Percentiles rank a stretch among this genome's conserved stretches.
phyloP scores from a whole-genome alignment of 2,329 filamentous ascomycete species.

The Zasmidium angulare region DNA sequence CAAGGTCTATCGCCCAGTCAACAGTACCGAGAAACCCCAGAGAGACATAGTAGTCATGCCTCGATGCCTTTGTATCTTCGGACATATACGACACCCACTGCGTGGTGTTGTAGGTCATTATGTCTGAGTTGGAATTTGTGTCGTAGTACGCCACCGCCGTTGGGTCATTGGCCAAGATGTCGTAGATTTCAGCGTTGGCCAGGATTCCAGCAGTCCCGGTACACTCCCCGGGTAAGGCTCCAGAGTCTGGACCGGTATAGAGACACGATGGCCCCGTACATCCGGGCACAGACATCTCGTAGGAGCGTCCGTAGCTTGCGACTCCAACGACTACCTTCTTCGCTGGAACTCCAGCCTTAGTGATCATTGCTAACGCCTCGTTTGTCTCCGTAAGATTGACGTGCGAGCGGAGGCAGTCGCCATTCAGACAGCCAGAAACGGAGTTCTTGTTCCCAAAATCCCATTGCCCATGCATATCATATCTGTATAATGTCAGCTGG shows the following conservation, averaged over 20 bases:
- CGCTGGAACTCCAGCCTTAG: conserved; percentile 49
- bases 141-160: conserved; percentile 3
- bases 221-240: conserved; percentile 32
- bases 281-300: conserved; percentile 48
- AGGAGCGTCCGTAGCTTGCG: conserved; percentile 71
- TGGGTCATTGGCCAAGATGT: conserved; percentile 29
- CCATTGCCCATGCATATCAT: conserved; percentile 32
- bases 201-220: conserved; percentile 37
- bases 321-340: conserved; percentile 67
- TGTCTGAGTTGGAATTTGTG: background rate
- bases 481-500: conserved; percentile 4
- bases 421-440: conserved; percentile 30
- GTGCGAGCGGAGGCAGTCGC: conserved; percentile 35
- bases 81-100: conserved; percentile 11
- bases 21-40: conserved; percentile 3
- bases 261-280: conserved; percentile 29
- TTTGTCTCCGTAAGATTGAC: conserved; percentile 42
- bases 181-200: conserved; percentile 35
- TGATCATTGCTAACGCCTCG: conserved; percentile 40
- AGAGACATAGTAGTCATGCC: background rate
- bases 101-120: conserved; percentile 5
- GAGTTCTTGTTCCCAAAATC: conserved; percentile 37
- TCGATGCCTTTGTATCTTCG: background rate
- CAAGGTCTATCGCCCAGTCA: conserved; percentile 12
- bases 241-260: conserved; percentile 28